Base-by-base conservation (phyloP, 202 grass and related monocot species). In the Zizania palustris region DNA sequence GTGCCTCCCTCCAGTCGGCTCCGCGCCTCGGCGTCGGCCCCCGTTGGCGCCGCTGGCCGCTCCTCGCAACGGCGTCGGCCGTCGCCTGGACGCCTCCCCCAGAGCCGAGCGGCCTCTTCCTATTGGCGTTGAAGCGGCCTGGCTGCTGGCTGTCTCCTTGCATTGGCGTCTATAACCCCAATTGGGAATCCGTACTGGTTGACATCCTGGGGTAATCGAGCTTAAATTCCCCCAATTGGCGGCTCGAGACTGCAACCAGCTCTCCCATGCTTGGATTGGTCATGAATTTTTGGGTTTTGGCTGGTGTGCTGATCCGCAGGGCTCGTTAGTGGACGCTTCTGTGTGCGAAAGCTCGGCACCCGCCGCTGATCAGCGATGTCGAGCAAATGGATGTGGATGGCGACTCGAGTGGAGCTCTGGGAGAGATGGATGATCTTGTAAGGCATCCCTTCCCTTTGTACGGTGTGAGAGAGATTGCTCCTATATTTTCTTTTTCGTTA, bases 321-420 rank as follows among this genome's bases (percentile, higher is more conserved):
- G 45, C 22, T 67, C 38, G 45, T 60, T 48, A 1, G 46, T 8
- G 21, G 48, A 67, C 3, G 5, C 37, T 39, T 71, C 46, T 45
- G n/a, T 3, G 15, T 7, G 4, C 22, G 10, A 36, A 36, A 48
- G 61, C 37, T 48, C 5, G 7, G 28, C 65, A 37, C 38, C 76
- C 5, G 15, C 76, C 1, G 14, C 53, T 79, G 53, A 19, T 28
- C 59, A 42, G 20, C 33, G 19, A 80, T 63, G 64, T 74, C 75
- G 10, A 79, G 69, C 69, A 83, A 5, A 84, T 80, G 69, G 46
- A 84, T 15, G 58, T 85, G 15, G 62, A 87, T 16, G 77, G 42
- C 20, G 57, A 76, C n/a, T 48, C 72, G n/a, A 81, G 54, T 28
- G 73, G 68, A 69, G 22, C 66, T 21, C 64, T 43, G 14, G 69